phyloP scores from a whole-genome alignment of 257 asterid genomes.

The Agastache rugosa region DNA sequence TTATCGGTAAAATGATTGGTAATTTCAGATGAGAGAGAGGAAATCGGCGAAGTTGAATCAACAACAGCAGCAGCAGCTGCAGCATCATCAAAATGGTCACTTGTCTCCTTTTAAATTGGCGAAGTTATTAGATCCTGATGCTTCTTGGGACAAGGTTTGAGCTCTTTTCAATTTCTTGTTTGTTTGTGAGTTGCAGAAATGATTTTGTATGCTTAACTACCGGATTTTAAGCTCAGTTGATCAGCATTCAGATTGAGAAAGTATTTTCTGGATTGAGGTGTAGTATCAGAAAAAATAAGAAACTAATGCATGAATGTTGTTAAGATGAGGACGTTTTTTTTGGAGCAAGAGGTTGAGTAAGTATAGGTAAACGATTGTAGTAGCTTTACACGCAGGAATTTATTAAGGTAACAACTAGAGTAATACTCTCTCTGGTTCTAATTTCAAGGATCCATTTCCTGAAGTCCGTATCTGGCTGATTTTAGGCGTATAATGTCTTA shows the following conservation, averaged over 20 bases:
- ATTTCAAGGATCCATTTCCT: not conserved
- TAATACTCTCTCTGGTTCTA: not conserved
- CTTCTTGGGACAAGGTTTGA: slow-evolving; percentile 82
- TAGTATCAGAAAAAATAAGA: not conserved
- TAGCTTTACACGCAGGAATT: slow-evolving; percentile 20
- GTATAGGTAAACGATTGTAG: not conserved
- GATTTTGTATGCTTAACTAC: not conserved
- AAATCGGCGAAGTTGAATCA: slow-evolving; percentile 65
- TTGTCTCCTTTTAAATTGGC: slow-evolving; percentile 71
- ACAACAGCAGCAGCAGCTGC: slow-evolving; percentile 48
- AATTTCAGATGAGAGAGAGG: slow-evolving; percentile 74
- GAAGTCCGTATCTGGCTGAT: not conserved
- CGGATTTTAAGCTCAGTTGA: slow-evolving; percentile 20
- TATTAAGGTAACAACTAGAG: not conserved
- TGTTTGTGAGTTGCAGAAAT: slow-evolving; percentile 5
- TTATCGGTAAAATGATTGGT: slow-evolving; percentile 16
- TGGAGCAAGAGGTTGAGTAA: not conserved
- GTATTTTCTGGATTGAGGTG: not conserved
- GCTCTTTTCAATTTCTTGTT: not conserved
- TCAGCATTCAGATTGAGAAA: not conserved
- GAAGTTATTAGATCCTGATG: slow-evolving; percentile 77
- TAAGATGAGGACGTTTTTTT: not conserved
- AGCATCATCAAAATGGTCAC: slow-evolving; percentile 77
- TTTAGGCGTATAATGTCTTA: not conserved
- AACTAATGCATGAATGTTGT: slow-evolving; percentile 12